Base-by-base conservation (phyloP, 2,329 filamentous ascomycete genomes). In the Aspergillus fructus region DNA sequence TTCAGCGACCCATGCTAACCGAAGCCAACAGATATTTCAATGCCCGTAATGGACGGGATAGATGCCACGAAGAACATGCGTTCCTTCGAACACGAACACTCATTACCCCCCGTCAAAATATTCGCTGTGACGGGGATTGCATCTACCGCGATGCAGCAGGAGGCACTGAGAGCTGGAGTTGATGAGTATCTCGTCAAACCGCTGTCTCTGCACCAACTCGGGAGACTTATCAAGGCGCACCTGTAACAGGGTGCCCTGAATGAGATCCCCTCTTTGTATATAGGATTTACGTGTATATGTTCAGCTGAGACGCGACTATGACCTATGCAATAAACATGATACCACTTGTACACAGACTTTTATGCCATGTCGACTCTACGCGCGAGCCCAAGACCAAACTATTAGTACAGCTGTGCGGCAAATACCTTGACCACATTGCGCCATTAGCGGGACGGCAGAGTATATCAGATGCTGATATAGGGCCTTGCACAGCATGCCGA, bases 31-130 rank as follows among this genome's bases (percentile, higher is more conserved):
- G 75, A 78, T 49, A 68, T 78, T 19, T 72, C 68, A 12, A 78
- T 78, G 74, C 75, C 75, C 0, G 65, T 76, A 4, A 71, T 77
- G 71, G 71, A 78, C 54, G 76, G 76, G 3, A 71, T 78, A 37
- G 68, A 73, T 23, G 73, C 75, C 4, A 77, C 76, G 2, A 67
- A 66, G 7, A 65, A 69, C n/a, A 78, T 78, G 48, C 69, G 76
- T n/a, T 52, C 62, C n/a, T 60, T 65, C 24, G 71, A 74, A 51
- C 63, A 64, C 13, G 59, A 65, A 11, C 63, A 65, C 5, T 49
- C 60, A 2, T 53, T 65, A 6, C 23, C 46, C 1, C 58, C 65
- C 5, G 60, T 64, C 13, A 65, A 59, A 8, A 63, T 71, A 19
- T 64, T 68, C 53, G 68, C 67, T 3, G 62, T 70, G 3, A 69